Percentiles rank a stretch among this genome's conserved stretches.
Evolutionary conservation across 768 basidiomycete genomes (phyloP).

Genomic region (Tulasnella sp.): DNA sequence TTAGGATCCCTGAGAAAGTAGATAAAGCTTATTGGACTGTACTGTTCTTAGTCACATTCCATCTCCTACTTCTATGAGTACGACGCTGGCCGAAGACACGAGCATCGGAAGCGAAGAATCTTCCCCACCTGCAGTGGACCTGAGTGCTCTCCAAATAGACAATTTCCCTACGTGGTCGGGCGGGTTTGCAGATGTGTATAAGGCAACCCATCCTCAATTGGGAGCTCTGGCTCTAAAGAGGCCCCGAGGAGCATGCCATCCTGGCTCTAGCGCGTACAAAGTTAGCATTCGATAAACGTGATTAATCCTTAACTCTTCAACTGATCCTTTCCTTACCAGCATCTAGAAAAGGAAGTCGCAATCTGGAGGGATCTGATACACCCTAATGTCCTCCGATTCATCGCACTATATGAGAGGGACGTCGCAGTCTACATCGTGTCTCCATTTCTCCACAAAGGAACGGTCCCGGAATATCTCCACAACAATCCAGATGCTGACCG

Average conservation of each 20-base stretch:
- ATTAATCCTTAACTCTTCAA: not conserved
- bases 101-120: too few species aligned
- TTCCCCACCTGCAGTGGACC: not conserved
- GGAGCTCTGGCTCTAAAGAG: not conserved
- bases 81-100: too few species aligned
- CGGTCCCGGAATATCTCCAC: not conserved
- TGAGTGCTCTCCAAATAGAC: not conserved
- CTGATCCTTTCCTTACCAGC: not conserved
- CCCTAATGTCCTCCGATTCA: not conserved
- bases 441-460: not conserved
- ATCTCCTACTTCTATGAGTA: too few species aligned
- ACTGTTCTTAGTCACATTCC: too few species aligned
- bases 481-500: not conserved
- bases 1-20: too few species aligned
- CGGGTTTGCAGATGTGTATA: not conserved
- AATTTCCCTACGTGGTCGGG: not conserved
- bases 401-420: not conserved
- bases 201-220: not conserved
- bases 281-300: not conserved
- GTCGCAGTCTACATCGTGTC: not conserved
- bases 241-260: not conserved
- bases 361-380: not conserved
- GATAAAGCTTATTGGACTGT: too few species aligned
- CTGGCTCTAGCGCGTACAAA: not conserved
- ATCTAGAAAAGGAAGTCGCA: not conserved